Conservation (phyloP, 257 asterid genomes). For the Nicotiana tomentosiformis region DNA sequence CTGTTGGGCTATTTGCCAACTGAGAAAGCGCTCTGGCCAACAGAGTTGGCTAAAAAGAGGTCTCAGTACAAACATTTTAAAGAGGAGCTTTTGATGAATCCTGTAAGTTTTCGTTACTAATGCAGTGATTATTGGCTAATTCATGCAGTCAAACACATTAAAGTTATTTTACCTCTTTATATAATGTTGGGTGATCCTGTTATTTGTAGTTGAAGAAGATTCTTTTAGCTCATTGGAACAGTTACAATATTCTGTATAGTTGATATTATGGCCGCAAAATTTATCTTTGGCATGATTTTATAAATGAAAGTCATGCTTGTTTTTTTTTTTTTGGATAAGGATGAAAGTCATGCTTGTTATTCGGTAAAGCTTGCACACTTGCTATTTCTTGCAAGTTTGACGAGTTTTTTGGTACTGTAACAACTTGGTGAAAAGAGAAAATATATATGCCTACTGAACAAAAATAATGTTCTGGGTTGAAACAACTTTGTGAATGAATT, state of each 20-base stretch:
- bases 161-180: background rate
- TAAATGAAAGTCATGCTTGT: background rate
- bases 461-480: background rate
- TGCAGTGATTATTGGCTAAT: background rate
- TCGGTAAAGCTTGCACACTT: background rate
- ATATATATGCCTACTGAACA: background rate
- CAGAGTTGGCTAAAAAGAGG: conserved; percentile 77
- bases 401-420: background rate
- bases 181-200: background rate
- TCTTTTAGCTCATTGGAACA: background rate
- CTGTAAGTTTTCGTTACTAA: conserved; percentile 54
- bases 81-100: conserved; percentile 91
- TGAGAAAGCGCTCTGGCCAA: conserved; percentile 77
- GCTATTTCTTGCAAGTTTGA: background rate
- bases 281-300: background rate
- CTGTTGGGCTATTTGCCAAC: conserved; percentile 79
- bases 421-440: background rate
- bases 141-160: background rate
- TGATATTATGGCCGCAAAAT: background rate
- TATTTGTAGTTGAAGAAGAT: background rate
- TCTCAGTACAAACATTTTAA: conserved; percentile 77
- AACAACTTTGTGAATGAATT: background rate
- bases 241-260: background rate
- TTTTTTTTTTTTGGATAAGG: no score
- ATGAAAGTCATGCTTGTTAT: background rate